Conservation (phyloP, 108 stramenopile genomes). For the Epithemia pelagica region DNA sequence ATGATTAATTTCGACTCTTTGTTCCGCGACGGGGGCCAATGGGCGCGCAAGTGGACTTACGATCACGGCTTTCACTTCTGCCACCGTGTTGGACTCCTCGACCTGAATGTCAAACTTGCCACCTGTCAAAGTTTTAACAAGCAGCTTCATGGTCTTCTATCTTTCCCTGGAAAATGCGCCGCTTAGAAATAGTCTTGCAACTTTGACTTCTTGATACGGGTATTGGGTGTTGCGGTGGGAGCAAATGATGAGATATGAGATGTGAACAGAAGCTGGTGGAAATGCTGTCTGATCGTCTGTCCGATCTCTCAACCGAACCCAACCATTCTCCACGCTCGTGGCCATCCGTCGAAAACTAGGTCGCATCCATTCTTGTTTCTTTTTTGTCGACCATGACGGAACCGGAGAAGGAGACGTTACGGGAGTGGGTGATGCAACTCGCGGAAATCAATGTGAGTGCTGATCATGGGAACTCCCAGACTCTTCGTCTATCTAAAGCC, state of each 20-base stretch:
- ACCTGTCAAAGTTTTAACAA: slow-evolving; percentile 85
- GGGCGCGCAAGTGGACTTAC: slow-evolving; percentile 41
- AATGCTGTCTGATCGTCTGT: too few species aligned
- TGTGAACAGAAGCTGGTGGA: background rate
- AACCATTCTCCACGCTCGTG: too few species aligned
- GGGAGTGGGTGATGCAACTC: background rate
- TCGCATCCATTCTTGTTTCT: too few species aligned
- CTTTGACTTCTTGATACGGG: background rate
- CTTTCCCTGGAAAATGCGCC: too few species aligned
- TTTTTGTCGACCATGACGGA: background rate
- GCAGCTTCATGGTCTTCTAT: slow-evolving; percentile 53
- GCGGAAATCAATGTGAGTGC: background rate
- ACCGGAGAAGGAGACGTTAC: background rate
- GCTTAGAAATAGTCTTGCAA: too few species aligned
- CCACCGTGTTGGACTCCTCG: slow-evolving; percentile 57
- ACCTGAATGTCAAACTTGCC: slow-evolving; percentile 75
- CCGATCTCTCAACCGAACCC: too few species aligned
- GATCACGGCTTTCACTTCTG: slow-evolving; percentile 67
- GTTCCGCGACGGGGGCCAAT: too few species aligned
- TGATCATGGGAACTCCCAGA: background rate
- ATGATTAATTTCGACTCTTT: too few species aligned
- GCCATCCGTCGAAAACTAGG: too few species aligned
- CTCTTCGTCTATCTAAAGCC: background rate
- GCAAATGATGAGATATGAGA: background rate
- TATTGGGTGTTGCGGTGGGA: background rate